Base-by-base conservation (phyloP, 129 eudicot species). In the Lactuca saligna region DNA sequence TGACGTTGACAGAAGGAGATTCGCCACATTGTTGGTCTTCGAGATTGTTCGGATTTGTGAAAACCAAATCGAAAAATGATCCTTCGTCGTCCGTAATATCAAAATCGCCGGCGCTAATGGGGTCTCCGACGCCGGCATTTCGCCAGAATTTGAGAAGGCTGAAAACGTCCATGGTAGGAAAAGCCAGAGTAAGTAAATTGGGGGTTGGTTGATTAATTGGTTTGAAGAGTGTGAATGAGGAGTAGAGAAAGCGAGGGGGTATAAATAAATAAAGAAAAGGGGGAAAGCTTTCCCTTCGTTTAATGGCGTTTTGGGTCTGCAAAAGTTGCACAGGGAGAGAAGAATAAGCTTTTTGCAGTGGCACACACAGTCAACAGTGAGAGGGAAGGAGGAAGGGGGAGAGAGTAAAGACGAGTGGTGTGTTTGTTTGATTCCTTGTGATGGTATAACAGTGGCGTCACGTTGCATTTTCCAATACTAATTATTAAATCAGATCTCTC, bases 71-170 rank as follows among this genome's bases (percentile, higher is more conserved):
- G 76, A 91, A 87, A 80, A 87, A 84, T 13, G 88, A 91, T 9
- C 82, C 86, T 12, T 87, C 95, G 25, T 76, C 89, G 63, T 83
- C 91, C 54, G 83, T 73, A 0, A 71, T 17, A 61, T 81, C 86
- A 6, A 66, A 39, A 53, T 68, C 59, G 4, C 32, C 66, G 69
- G 73, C 31, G 73, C n/a, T 61, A 3, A 69, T 51, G 14, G 63
- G 65, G 62, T 57, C 80, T 46, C 74, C 74, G 61, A 74, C 14
- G 6, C 65, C 83, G 69, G 78, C 78, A 12, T 72, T 70, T 25
- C 90, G 81, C 97, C 97, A 81, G 82, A 90, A 81, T 68, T 85
- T 87, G 73, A 87, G 80, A 54, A 90, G 49, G 41, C 84, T 81
- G 57, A 82, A 82, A 32, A 82, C 75, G 17, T 82, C 86, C 88